Evolutionary conservation across 2,329 filamentous ascomycete species (phyloP).

Genomic region (Salinomyces thailandicus): DNA sequence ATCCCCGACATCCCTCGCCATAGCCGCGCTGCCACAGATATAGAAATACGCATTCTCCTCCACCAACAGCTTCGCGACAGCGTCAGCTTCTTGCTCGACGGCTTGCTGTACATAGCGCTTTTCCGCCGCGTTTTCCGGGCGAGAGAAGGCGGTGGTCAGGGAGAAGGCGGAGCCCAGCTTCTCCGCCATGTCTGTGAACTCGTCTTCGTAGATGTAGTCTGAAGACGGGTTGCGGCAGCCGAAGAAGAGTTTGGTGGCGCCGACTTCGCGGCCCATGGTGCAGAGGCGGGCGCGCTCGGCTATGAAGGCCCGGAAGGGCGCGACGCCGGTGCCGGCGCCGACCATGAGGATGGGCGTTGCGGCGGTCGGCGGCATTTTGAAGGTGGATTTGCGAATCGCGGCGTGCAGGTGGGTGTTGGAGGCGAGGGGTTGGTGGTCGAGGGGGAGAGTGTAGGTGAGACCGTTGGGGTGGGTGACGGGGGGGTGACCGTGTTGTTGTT

Average conservation of each 20-base stretch:
- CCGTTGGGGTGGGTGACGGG: not conserved
- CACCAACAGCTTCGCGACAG: slow-evolving; percentile 23
- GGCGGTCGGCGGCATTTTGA: slow-evolving; percentile 35
- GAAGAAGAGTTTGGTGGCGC: slow-evolving; percentile 32
- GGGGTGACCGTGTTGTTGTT: not conserved
- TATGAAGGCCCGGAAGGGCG: slow-evolving; percentile 37
- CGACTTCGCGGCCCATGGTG: slow-evolving; percentile 28
- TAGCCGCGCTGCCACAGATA: slow-evolving; percentile 34
- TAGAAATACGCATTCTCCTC: slow-evolving; percentile 31
- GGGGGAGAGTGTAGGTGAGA: slow-evolving; percentile 5
- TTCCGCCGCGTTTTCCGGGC: slow-evolving; percentile 8
- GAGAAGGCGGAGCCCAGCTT: slow-evolving; percentile 16
- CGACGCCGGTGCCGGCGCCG: slow-evolving; percentile 42
- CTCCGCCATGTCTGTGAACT: slow-evolving; percentile 20
- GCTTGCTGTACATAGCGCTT: slow-evolving; percentile 32
- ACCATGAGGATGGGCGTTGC: slow-evolving; percentile 44
- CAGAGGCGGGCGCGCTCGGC: slow-evolving; percentile 31
- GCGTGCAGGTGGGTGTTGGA: slow-evolving; percentile 16
- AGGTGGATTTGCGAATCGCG: slow-evolving; percentile 34
- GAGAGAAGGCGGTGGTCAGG: slow-evolving; percentile 27
- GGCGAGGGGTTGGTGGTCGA: not conserved
- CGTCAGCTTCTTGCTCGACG: slow-evolving; percentile 23
- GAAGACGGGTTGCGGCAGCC: slow-evolving; percentile 30
- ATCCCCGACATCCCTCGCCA: slow-evolving; percentile 34
- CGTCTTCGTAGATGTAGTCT: slow-evolving; percentile 29